A percentile compares a stretch with the other conserved stretches of the same genome.
Conservation (phyloP, 352 stramenopile genomes). For the Phytophthora pinifolia region DNA sequence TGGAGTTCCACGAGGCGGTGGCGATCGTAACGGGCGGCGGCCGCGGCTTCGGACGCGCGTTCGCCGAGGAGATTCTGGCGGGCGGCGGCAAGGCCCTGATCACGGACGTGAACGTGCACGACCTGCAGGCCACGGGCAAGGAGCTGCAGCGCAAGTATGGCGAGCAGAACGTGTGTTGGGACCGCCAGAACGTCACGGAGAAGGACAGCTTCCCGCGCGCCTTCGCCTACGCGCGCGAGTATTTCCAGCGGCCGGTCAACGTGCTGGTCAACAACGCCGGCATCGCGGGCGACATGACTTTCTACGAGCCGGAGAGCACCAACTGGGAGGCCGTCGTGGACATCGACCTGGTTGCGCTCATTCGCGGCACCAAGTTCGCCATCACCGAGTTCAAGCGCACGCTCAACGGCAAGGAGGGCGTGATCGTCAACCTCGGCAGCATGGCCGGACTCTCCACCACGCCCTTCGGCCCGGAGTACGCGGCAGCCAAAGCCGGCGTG, state of each 20-base stretch:
- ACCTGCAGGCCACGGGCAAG: constrained; percentile 59
- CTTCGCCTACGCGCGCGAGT: constrained; percentile 61
- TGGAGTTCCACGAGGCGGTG: constrained; percentile 63
- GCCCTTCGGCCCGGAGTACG: constrained; percentile 66
- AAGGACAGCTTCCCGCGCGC: constrained; percentile 54
- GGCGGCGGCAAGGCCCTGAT: constrained; percentile 64
- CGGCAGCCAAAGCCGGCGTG: constrained; percentile 72
- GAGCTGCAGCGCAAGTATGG: constrained; percentile 55
- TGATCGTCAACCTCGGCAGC: constrained; percentile 74
- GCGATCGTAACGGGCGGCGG: constrained; percentile 75
- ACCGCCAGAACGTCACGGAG: constrained; percentile 74
- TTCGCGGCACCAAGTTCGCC: constrained; percentile 67
- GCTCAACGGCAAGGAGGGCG: constrained; percentile 56
- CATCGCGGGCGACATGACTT: constrained; percentile 59
- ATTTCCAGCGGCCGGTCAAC: constrained; percentile 66
- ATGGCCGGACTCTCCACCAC: constrained; percentile 57
- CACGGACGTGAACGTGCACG: constrained; percentile 71
- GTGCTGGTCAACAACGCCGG: constrained; percentile 83
- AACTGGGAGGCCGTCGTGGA: constrained; percentile 69
- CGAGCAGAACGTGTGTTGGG: constrained; percentile 56
- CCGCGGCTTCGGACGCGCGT: constrained; percentile 65
- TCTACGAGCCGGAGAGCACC: constrained; percentile 36
- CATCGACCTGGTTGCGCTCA: constrained; percentile 72
- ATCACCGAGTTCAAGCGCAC: constrained; percentile 62
- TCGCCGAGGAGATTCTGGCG: constrained; percentile 56